Percentiles rank a stretch among this genome's conserved stretches.
Conservation (phyloP, 345 rosid genomes). For the Gossypium longicalyx region DNA sequence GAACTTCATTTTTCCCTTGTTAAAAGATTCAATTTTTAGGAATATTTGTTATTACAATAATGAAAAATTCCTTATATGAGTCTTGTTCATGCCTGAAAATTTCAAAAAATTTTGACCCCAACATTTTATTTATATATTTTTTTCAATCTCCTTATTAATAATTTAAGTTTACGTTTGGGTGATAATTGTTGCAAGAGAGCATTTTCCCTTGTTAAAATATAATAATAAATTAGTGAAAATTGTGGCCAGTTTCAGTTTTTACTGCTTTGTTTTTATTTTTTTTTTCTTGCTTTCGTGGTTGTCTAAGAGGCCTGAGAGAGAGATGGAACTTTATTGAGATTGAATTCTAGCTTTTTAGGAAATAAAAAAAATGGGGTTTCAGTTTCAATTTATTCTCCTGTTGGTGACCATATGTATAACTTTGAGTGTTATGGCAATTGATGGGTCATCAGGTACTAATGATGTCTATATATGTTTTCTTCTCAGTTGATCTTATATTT, state of each 20-base stretch:
- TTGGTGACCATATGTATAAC: neutral
- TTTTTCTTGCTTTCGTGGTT: slow-evolving; percentile 14
- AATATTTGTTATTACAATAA: no score
- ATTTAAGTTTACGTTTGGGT: no score
- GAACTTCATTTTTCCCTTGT: no score
- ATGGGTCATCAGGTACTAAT: slow-evolving; percentile 54
- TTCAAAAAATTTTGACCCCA: no score
- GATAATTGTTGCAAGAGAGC: no score
- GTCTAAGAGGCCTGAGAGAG: neutral
- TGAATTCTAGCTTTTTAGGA: slow-evolving; percentile 17
- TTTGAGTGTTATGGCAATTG: slow-evolving; percentile 26
- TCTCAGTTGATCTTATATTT: neutral
- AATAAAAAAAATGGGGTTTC: slow-evolving; percentile 34
- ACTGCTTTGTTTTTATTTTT: slow-evolving; percentile 1
- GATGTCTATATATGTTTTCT: neutral
- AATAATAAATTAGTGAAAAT: no score
- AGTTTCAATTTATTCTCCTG: slow-evolving; percentile 19
- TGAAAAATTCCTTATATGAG: no score
- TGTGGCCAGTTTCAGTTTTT: slow-evolving; percentile 10
- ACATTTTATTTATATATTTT: no score
- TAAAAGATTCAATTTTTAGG: no score
- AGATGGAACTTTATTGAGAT: slow-evolving; percentile 27
- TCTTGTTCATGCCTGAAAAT: no score
- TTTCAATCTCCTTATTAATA: no score
- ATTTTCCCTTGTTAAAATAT: no score